These are phyloP conservation scores for Aspergillus sp. DNA, from an alignment of 2,329 filamentous ascomycete species.

Conservation along the genomic window DNA sequence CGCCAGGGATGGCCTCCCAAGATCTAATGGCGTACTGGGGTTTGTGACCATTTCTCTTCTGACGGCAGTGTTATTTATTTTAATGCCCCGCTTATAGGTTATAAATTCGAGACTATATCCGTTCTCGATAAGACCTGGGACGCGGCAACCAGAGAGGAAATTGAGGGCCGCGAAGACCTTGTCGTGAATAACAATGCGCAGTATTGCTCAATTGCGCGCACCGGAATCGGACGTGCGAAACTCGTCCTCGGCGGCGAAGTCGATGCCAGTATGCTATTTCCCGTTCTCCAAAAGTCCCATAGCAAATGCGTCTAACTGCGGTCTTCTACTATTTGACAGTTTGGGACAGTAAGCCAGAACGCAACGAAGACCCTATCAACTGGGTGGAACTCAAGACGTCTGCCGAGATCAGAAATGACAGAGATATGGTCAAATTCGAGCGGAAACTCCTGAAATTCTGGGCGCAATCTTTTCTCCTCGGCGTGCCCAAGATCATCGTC, in stretches of 20 bases:
- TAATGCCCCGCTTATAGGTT: conserved; percentile 57
- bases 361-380: conserved; percentile 68
- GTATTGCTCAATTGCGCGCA: conserved; percentile 92
- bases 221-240: conserved; percentile 73
- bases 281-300: neutral
- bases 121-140: conserved; percentile 75
- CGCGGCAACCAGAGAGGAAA: conserved; percentile 69
- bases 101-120: conserved; percentile 91
- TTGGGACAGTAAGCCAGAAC: conserved; percentile 75
- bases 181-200: conserved; percentile 86
- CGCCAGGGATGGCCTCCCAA: conserved; percentile 60
- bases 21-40: conserved; percentile 94
- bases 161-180: conserved; percentile 70
- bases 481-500: conserved; percentile 87
- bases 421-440: conserved; percentile 75
- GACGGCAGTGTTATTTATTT: neutral
- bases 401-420: conserved; percentile 66
- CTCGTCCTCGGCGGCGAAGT: conserved; percentile 91
- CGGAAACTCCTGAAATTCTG: conserved; percentile 93
- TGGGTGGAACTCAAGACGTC: conserved; percentile 96
- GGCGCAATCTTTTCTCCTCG: conserved; percentile 93
- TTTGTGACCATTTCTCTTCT: conserved; percentile 35
- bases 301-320: neutral
- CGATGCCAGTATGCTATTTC: conserved; percentile 66
- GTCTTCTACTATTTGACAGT: conserved; percentile 50